Evolutionary conservation across 768 basidiomycete genomes (phyloP), one percentile per base, ranked within the genome.

Genomic region (Lanmaoa rubissima): DNA sequence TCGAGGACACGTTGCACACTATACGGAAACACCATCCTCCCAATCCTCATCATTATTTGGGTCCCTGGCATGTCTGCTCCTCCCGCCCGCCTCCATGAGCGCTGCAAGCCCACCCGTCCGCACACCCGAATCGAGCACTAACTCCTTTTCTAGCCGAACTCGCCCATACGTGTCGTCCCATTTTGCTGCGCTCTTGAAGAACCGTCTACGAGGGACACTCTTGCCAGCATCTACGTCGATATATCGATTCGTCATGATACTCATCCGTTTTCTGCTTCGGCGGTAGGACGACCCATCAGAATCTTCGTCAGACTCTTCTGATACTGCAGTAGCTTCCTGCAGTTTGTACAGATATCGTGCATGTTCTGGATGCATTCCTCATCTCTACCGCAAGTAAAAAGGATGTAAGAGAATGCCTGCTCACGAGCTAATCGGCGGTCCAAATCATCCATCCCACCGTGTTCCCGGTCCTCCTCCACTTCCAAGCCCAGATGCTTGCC

Each of bases 341-440:
- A 84, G 71, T 21, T 76, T 76, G 65, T 87, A 88, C 12, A 89
- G 76, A 62, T 85, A 86, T 51, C 82, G 79, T 10, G 82, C 77
- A 48, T 89, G 85, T 71, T 87, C 88, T 90, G 67, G 0, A 26
- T 4, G 24, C 38, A 8, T 44, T 24, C 48, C 11, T 63, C 43
- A 53, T 44, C 5, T 43, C 24, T 3, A 13, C 49, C 9, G 13
- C 14, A 39, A 14, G 19, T 8, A 32, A 2, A 24, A 34, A 28
- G 17, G 24, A 42, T 5, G 16, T 3, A 19, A 35, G 6, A 21
- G 36, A 39, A 49, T 5, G 4, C 13, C n/a, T 16, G 75, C 88
- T 70, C 68, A 90, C 89, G 87, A 12, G 87, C 87, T n/a, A 91
- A 76, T 46, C 76, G 78, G 54, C 82, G 81, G 64, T 92, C 90